Evolutionary conservation across 495 filamentous ascomycete genomes (phyloP).

Genomic region (Sporormia fimetaria): DNA sequence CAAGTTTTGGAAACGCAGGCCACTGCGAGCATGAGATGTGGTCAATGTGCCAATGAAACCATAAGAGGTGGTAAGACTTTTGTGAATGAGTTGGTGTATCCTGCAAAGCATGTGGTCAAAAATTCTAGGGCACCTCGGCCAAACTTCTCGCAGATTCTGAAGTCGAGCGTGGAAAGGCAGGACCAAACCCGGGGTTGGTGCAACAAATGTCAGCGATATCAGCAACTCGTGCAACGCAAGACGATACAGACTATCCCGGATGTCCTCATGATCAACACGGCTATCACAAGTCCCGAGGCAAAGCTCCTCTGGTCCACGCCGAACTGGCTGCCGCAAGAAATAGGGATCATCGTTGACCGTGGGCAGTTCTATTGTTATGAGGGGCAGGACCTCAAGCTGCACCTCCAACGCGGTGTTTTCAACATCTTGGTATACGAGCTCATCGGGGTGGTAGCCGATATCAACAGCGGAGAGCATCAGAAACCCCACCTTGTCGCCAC

Average conservation of each 20-base stretch:
- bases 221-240: conserved; percentile 66
- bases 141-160: conserved; percentile 71
- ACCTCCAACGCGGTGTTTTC: conserved; percentile 49
- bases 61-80: conserved; percentile 54
- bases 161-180: conserved; percentile 76
- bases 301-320: conserved; percentile 74
- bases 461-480: conserved; percentile 69
- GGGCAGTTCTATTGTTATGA: conserved; percentile 84
- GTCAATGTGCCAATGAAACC: conserved; percentile 69
- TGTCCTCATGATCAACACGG: conserved; percentile 75
- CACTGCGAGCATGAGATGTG: conserved; percentile 57
- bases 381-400: conserved; percentile 68
- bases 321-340: conserved; percentile 83
- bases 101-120: conserved; percentile 18
- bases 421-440: conserved; percentile 78
- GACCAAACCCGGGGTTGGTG: conserved; percentile 82
- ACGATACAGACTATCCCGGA: conserved; percentile 67
- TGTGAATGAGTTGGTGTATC: conserved; percentile 79
- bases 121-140: conserved; percentile 36
- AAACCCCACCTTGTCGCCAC: conserved; percentile 86
- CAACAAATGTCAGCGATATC: conserved; percentile 73
- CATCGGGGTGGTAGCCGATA: conserved; percentile 80
- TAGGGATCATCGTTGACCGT: conserved; percentile 72
- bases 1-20: conserved; percentile 42
- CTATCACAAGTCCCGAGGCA: conserved; percentile 55